Evolutionary conservation across 495 filamentous ascomycete species (phyloP).

Genomic region (Hypoxylon perforatum): DNA sequence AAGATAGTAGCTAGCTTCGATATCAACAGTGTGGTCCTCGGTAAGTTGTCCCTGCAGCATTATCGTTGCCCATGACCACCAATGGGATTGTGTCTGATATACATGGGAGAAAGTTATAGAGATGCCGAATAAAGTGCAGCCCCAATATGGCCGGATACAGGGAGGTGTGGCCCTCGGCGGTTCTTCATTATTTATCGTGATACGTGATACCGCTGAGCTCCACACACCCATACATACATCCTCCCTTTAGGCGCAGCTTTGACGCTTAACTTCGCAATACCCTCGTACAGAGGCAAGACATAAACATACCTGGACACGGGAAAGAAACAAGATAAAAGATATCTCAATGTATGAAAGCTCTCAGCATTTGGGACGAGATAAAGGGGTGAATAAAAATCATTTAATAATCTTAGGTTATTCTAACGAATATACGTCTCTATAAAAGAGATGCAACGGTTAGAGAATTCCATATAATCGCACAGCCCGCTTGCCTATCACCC

Average conservation of each 20-base stretch:
- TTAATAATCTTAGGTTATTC: too few relatives aligned
- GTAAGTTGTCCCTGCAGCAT: constrained; percentile 29
- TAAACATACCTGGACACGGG: too few relatives aligned
- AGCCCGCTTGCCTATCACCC: not conserved
- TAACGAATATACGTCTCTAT: not conserved
- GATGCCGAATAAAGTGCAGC: constrained; percentile 7
- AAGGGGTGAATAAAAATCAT: too few relatives aligned
- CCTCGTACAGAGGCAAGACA: not conserved
- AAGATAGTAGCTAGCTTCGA: not conserved
- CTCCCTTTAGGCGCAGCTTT: not conserved
- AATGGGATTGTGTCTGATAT: constrained; percentile 12
- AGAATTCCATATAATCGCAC: constrained; percentile 8
- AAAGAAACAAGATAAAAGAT: too few relatives aligned
- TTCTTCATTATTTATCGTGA: constrained; percentile 32
- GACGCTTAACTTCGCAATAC: constrained; percentile 3
- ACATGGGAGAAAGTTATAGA: constrained; percentile 6
- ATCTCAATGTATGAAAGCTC: too few relatives aligned
- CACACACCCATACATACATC: constrained; percentile 34
- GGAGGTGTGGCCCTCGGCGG: constrained; percentile 30
- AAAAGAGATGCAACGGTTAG: not conserved
- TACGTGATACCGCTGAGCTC: constrained; percentile 31
- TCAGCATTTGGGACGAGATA: too few relatives aligned
- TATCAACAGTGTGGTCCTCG: too few relatives aligned
- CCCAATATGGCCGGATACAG: constrained; percentile 6
- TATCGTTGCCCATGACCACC: constrained; percentile 19